Evolutionary conservation across 2,329 filamentous ascomycete species (phyloP).

Genomic region (Pseudogymnoascus sp.): DNA sequence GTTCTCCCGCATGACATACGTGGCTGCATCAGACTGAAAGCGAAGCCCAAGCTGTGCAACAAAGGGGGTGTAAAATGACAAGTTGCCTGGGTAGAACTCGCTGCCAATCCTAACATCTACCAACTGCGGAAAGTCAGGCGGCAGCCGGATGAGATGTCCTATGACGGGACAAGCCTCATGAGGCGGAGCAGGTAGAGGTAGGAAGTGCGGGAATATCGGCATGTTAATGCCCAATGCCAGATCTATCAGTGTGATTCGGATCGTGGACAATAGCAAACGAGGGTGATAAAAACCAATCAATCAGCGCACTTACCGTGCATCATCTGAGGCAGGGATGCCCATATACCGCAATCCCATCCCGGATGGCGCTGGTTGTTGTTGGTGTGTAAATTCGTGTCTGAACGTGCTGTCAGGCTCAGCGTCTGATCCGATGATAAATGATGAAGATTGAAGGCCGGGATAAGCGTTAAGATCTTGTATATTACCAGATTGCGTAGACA

Average conservation of each 20-base stretch:
- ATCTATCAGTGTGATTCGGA: conserved; percentile 5
- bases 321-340: conserved; percentile 29
- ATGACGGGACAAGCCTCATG: not conserved
- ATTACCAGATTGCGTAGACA: conserved; percentile 33
- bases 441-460: conserved; percentile 27
- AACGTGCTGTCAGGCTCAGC: conserved; percentile 31
- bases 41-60: conserved; percentile 1
- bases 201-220: conserved; percentile 4
- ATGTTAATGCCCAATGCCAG: conserved; percentile 5
- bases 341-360: conserved; percentile 33
- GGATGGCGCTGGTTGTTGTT: conserved; percentile 24
- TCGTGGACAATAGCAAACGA: not conserved
- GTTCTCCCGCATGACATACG: conserved; percentile 9
- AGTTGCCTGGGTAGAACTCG: not conserved
- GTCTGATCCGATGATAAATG: conserved; percentile 30
- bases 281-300: conserved; percentile 9
- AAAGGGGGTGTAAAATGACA: conserved; percentile 1
- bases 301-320: conserved; percentile 29
- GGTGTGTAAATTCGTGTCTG: conserved; percentile 27
- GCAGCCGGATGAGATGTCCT: not conserved
- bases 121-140: conserved; percentile 1
- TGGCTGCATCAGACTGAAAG: conserved; percentile 10
- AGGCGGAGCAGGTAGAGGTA: conserved; percentile 3
- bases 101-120: conserved; percentile 7
- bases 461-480: conserved; percentile 30